Percentiles rank a stretch among this genome's conserved stretches.
Evolutionary conservation across 2,329 filamentous ascomycete species (phyloP).

Genomic region (Hypoxylon sp.): DNA sequence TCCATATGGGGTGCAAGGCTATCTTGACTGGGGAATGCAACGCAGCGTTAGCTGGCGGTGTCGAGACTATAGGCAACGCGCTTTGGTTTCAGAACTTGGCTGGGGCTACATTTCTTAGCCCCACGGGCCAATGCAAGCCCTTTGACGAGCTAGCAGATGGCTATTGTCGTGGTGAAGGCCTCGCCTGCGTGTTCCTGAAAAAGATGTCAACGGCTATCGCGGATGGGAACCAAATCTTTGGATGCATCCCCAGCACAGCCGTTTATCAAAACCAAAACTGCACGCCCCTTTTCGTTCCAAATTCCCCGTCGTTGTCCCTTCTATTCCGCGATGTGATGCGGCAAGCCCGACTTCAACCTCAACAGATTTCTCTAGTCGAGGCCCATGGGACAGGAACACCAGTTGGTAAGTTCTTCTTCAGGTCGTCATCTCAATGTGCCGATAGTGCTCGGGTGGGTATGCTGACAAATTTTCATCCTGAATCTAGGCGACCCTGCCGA

Average conservation of each 20-base stretch:
- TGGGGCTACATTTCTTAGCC: constrained; percentile 50
- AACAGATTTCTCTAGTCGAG: constrained; percentile 53
- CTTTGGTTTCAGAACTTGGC: constrained; percentile 48
- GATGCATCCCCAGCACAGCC: constrained; percentile 50
- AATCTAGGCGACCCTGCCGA: constrained; percentile 54
- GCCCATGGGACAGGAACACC: constrained; percentile 60
- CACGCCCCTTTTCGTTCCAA: constrained; percentile 59
- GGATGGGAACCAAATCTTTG: constrained; percentile 62
- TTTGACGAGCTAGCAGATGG: constrained; percentile 63
- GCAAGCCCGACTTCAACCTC: constrained; percentile 44
- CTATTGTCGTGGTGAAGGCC: constrained; percentile 67
- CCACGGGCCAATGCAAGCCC: constrained; percentile 49
- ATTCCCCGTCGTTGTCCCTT: constrained; percentile 47
- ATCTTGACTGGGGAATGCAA: constrained; percentile 52
- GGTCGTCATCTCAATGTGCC: too few species aligned
- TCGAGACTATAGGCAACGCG: constrained; percentile 50
- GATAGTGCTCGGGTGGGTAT: too few species aligned
- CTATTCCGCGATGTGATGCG: constrained; percentile 52
- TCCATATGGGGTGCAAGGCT: constrained; percentile 54
- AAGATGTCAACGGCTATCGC: constrained; percentile 60
- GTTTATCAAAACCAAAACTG: constrained; percentile 57
- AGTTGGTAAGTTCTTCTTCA: constrained; percentile 44
- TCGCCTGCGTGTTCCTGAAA: constrained; percentile 63
- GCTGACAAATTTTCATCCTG: too few species aligned
- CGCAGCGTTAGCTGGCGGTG: constrained; percentile 54